Conservation (phyloP, 345 rosid genomes). For the Nephelium lappaceum region DNA sequence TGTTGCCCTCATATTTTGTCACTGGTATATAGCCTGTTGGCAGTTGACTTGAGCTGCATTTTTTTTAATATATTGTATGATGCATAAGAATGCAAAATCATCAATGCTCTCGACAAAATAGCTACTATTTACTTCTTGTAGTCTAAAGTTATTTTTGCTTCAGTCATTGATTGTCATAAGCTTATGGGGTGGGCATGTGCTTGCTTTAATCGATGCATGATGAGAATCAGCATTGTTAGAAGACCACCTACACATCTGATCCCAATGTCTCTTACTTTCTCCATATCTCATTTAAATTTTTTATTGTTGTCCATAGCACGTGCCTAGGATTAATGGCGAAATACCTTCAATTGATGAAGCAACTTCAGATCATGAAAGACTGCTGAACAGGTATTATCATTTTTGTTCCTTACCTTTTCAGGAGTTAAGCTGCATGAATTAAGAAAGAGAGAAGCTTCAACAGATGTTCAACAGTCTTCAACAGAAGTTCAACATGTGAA, state of each 20-base stretch:
- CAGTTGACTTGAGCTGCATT: not conserved
- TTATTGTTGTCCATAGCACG: slow-evolving; percentile 53
- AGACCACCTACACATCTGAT: not conserved
- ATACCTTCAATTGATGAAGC: slow-evolving; percentile 95
- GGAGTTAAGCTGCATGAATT: slow-evolving; percentile 8
- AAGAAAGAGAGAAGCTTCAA: slow-evolving; percentile 1
- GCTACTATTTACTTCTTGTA: not conserved
- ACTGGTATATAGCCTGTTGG: slow-evolving; percentile 3
- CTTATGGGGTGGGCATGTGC: not conserved
- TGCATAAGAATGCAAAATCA: not conserved
- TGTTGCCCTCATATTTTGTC: not conserved
- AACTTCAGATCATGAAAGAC: slow-evolving; percentile 91
- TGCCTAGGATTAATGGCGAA: slow-evolving; percentile 92
- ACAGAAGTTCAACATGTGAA: not conserved
- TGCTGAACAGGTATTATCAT: slow-evolving; percentile 61
- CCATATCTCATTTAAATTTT: slow-evolving; percentile 11
- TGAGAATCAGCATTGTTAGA: not conserved
- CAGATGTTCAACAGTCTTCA: slow-evolving; percentile 1
- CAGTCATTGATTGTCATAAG: not conserved
- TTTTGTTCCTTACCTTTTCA: not conserved
- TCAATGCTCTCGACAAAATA: not conserved
- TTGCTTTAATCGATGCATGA: not conserved
- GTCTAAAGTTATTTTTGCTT: not conserved
- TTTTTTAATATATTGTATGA: not conserved
- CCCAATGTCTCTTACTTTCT: not conserved